Conservation (phyloP, 495 filamentous ascomycete genomes). For the Evansstolkia leycettana region DNA sequence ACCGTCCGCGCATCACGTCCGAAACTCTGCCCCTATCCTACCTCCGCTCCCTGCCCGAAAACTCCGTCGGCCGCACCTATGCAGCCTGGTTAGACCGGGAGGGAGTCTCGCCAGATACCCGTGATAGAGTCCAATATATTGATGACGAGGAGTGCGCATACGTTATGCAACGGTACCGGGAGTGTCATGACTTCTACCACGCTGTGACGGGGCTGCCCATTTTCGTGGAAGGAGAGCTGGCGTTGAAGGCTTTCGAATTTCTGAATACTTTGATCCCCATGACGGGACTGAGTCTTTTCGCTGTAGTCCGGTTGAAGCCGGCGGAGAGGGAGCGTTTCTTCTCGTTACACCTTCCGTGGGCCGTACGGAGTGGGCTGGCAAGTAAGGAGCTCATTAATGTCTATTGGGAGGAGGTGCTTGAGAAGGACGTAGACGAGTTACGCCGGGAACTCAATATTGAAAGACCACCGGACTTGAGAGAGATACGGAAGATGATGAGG, state of each 20-base stretch:
- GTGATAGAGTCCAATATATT: conserved; percentile 70
- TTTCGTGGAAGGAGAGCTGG: conserved; percentile 88
- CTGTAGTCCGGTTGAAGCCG: conserved; percentile 58
- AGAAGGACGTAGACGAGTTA: conserved; percentile 70
- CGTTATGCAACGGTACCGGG: conserved; percentile 96
- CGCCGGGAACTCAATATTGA: conserved; percentile 68
- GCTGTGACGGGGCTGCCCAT: conserved; percentile 84
- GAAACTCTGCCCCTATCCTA: conserved; percentile 54
- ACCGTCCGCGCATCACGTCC: conserved; percentile 80
- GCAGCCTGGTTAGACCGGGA: conserved; percentile 82
- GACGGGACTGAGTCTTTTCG: conserved; percentile 75
- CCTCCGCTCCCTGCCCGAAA: conserved; percentile 58
- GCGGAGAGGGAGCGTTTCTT: conserved; percentile 64
- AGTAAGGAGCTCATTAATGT: conserved; percentile 85
- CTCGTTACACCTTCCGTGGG: conserved; percentile 77
- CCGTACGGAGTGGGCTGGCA: conserved; percentile 64
- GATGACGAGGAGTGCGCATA: conserved; percentile 93
- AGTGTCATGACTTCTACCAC: conserved; percentile 98
- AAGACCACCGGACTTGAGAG: conserved; percentile 77
- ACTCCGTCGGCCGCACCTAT: conserved; percentile 78
- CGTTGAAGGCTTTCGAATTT: conserved; percentile 94
- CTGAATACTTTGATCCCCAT: conserved; percentile 88
- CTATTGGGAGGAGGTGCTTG: conserved; percentile 94
- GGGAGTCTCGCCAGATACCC: conserved; percentile 84
- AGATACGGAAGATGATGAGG: conserved; percentile 58